Base-by-base conservation (phyloP, 2,329 filamentous ascomycete genomes). In the Exophiala alcalophila region DNA sequence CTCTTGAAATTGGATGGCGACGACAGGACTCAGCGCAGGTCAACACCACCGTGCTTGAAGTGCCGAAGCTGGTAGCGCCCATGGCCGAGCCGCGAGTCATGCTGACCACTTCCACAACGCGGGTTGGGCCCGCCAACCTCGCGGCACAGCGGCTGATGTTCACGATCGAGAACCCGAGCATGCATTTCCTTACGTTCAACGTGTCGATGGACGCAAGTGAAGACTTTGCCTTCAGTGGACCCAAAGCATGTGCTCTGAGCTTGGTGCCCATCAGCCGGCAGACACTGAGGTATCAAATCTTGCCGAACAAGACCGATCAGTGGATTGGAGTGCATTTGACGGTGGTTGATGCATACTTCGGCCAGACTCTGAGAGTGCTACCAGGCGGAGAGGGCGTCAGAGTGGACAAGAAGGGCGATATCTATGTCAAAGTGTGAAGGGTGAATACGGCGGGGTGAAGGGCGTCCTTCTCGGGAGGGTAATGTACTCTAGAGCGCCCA, bases 131-230 rank as follows among this genome's bases (percentile, higher is more conserved):
- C 8, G 20, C 24, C 6, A 32, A 35, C 12, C 24, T 31, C 5
- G 39, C 14, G 10, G 35, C 34, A 16, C 23, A 42, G 12, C 40
- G 25, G 18, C 0, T 66, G 67, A 3, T 57, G 55, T 84, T 84
- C 60, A 87, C 81, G 3, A 80, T 98, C 43, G 92, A 98, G 66
- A 98, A 98, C 61, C 86, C 90, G 0, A 96, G 91, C 0, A 84
- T 82, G 62, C 92, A 98, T 63, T 94, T 95, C 65, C 77, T 98
- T 35, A 95, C 90, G 0, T 98, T 98, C 66, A 89, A 86, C 20
- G 65, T 97, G 34, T 81, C 75, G 18, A 94, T 98, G 89, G 91
- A 98, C 56, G 85, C 89, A 2, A 91, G 81, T 61, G 88, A 94
- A 52, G 79, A 88, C 39, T 97, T 97, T 65, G 91, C 89, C 0